A percentile compares a stretch with the other conserved stretches of the same genome.
These are phyloP conservation scores for Berberis thunbergii DNA, from an alignment of 164 flowering plant genomes.

Conservation along the genomic window DNA sequence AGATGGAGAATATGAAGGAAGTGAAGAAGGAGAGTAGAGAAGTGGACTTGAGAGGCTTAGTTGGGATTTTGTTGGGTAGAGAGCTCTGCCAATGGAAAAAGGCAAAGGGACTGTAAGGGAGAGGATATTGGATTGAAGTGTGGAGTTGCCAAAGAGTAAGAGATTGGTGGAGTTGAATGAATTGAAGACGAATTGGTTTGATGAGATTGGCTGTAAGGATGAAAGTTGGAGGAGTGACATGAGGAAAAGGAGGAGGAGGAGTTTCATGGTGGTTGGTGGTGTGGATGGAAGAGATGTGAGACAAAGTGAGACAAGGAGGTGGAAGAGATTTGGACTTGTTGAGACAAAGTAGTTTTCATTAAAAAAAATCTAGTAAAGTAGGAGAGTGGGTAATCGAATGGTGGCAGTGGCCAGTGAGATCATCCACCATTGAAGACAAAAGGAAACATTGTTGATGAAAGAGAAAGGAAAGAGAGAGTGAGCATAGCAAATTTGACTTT, in stretches of 20 bases:
- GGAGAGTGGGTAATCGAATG: too few relatives aligned
- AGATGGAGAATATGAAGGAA: conserved; percentile 63
- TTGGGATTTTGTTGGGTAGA: conserved; percentile 33
- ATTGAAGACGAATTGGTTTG: conserved; percentile 47
- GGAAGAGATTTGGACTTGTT: too few relatives aligned
- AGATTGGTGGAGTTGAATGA: conserved; percentile 31
- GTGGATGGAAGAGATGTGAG: too few relatives aligned
- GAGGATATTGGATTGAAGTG: conserved; percentile 27
- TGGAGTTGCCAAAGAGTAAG: conserved; percentile 34
- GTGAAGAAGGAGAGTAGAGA: conserved; percentile 42
- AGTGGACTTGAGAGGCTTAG: conserved; percentile 30
- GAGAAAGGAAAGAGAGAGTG: too few relatives aligned
- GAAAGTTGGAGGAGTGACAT: conserved; percentile 7
- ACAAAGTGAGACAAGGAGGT: too few relatives aligned
- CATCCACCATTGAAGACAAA: too few relatives aligned
- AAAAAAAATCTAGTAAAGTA: too few relatives aligned
- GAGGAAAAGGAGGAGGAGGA: conserved; percentile 3
- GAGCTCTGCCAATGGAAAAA: conserved; percentile 47
- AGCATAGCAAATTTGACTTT: too few relatives aligned
- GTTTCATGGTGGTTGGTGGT: background rate
- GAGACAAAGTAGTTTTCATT: too few relatives aligned
- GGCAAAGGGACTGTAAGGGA: conserved; percentile 32
- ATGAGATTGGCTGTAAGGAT: background rate
- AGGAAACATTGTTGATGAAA: too few relatives aligned
- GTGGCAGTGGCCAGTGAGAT: too few relatives aligned